Percentiles rank a stretch among this genome's conserved stretches.
phyloP scores from a whole-genome alignment of 352 stramenopile genomes.

The Aphanomyces stellatus region DNA sequence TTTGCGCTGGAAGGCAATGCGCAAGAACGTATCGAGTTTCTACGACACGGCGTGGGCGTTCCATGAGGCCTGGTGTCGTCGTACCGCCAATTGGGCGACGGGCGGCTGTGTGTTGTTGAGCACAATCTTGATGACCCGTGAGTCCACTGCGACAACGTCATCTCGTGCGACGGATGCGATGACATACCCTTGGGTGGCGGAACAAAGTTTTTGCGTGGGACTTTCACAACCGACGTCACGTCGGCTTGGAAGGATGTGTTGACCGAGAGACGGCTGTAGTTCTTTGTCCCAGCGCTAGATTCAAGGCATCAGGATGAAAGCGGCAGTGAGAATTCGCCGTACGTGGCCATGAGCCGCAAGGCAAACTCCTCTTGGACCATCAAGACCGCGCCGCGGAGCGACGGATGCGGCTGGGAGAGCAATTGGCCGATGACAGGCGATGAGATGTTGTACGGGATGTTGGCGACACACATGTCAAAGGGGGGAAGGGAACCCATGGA shows the following conservation, averaged over 20 bases:
- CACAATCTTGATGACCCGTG: slow-evolving; percentile 59
- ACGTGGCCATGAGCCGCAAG: slow-evolving; percentile 57
- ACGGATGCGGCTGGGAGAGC: slow-evolving; percentile 33
- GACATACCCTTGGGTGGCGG: slow-evolving; percentile 48
- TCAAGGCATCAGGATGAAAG: background rate
- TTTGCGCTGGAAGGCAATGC: slow-evolving; percentile 69
- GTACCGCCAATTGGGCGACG: slow-evolving; percentile 23
- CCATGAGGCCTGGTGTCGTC: slow-evolving; percentile 35
- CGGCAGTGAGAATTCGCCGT: background rate
- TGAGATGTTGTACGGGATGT: slow-evolving; percentile 84
- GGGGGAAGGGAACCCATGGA: slow-evolving; percentile 22
- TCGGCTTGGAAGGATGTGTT: slow-evolving; percentile 70
- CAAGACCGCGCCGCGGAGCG: slow-evolving; percentile 55
- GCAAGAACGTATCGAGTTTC: slow-evolving; percentile 67
- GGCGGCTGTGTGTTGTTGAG: slow-evolving; percentile 20
- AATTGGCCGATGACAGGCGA: slow-evolving; percentile 71
- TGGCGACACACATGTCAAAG: slow-evolving; percentile 73
- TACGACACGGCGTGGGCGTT: slow-evolving; percentile 25
- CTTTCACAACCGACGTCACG: slow-evolving; percentile 47
- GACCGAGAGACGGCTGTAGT: slow-evolving; percentile 71
- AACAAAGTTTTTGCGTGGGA: slow-evolving; percentile 53
- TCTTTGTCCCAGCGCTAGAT: slow-evolving; percentile 49
- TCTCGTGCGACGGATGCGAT: background rate
- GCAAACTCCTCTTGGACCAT: slow-evolving; percentile 84
- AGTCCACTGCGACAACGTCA: slow-evolving; percentile 38